Percentiles rank a stretch among this genome's conserved stretches.
Conservation (phyloP, 2,329 filamentous ascomycete genomes). For the Hymenoscyphus repandus region DNA sequence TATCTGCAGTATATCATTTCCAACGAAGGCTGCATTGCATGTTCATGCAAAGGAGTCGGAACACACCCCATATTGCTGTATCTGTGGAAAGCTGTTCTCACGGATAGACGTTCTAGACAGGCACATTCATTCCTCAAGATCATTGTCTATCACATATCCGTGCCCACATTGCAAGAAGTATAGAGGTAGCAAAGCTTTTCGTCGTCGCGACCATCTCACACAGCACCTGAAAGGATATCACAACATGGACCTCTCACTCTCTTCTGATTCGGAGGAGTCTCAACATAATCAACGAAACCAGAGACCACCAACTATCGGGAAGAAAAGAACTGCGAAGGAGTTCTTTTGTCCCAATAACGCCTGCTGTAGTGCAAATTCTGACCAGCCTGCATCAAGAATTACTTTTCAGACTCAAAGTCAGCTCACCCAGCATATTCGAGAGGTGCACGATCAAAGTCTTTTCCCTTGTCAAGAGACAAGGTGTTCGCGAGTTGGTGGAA, state of each 20-base stretch:
- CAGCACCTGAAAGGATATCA: conserved; percentile 34
- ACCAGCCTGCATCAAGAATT: background rate
- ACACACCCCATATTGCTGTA: conserved; percentile 6
- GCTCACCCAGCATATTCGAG: conserved; percentile 32
- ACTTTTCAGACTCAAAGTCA: conserved; percentile 18
- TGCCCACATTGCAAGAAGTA: conserved; percentile 31
- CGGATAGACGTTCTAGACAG: conserved; percentile 24
- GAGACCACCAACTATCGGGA: background rate
- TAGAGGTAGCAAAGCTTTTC: conserved; percentile 30
- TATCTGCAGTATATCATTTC: background rate
- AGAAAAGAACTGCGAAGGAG: background rate
- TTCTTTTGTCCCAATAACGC: conserved; percentile 6
- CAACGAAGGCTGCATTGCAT: conserved; percentile 1
- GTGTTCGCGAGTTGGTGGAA: conserved; percentile 20
- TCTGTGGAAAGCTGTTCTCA: conserved; percentile 25
- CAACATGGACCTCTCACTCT: conserved; percentile 21
- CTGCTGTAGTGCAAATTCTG: background rate
- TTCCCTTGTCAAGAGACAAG: conserved; percentile 29
- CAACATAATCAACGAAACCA: background rate
- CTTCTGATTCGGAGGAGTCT: background rate
- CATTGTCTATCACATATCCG: conserved; percentile 18
- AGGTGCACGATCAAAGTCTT: conserved; percentile 30
- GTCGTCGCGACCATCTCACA: conserved; percentile 32
- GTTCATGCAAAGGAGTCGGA: conserved; percentile 4
- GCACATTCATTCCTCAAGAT: conserved; percentile 16